Percentiles rank a stretch among this genome's conserved stretches.
Evolutionary conservation across 495 filamentous ascomycete genomes (phyloP).

Genomic region (Clohesyomyces aquaticus): DNA sequence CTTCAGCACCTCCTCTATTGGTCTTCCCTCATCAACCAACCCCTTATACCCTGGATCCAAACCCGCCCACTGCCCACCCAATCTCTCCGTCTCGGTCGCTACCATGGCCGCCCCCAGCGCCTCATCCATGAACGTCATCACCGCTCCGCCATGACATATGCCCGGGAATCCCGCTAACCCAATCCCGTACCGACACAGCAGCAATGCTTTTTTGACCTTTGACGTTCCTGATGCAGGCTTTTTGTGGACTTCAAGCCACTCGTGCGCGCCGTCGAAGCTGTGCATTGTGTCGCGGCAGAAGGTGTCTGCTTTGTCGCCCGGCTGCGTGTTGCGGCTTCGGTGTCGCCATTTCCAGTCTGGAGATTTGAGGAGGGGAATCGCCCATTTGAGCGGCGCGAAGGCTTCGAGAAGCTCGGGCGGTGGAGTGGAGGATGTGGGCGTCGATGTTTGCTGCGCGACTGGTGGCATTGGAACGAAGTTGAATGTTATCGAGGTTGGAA

Average conservation of each 20-base stretch:
- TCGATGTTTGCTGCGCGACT: neutral
- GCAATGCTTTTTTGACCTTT: constrained; percentile 6
- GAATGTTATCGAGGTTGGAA: neutral
- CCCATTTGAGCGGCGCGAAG: constrained; percentile 32
- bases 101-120: constrained; percentile 28
- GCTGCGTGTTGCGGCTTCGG: constrained; percentile 10
- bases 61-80: neutral
- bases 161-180: constrained; percentile 29
- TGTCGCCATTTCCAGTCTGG: constrained; percentile 7
- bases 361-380: constrained; percentile 15
- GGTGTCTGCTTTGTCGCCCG: constrained; percentile 3
- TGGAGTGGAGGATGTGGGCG: neutral
- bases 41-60: neutral
- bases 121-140: constrained; percentile 36
- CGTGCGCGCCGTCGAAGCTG: constrained; percentile 17
- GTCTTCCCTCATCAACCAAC: neutral
- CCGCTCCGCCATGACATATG: constrained; percentile 30
- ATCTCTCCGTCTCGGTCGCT: constrained; percentile 10
- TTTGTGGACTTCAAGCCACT: constrained; percentile 25
- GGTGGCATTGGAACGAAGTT: neutral
- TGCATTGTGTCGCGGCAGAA: constrained; percentile 24
- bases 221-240: constrained; percentile 10
- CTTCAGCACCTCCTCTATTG: constrained; percentile 18
- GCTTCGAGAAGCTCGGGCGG: constrained; percentile 11
- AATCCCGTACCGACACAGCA: constrained; percentile 16